Evolutionary conservation across 768 basidiomycete genomes (phyloP).

Genomic region (Trichaptum fuscoviolaceum): DNA sequence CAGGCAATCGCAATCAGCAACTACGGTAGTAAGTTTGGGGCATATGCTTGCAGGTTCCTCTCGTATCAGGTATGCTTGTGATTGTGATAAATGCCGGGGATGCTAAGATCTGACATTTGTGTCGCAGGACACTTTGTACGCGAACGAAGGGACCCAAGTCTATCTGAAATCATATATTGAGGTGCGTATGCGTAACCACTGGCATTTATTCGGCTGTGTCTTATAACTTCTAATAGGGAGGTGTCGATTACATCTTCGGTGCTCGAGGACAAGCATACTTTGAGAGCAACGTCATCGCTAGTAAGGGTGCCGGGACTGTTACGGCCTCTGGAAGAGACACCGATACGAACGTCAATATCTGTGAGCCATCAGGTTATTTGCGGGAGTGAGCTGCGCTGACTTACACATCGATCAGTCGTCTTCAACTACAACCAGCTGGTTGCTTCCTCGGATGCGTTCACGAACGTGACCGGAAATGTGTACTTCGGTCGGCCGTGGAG

Average conservation of each 20-base stretch:
- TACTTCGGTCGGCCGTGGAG: slow-evolving; percentile 25
- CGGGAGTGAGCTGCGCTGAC: background rate
- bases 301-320: slow-evolving; percentile 38
- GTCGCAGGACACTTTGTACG: slow-evolving; percentile 43
- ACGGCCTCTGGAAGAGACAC: slow-evolving; percentile 45
- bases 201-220: background rate
- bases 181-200: slow-evolving; percentile 21
- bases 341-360: slow-evolving; percentile 36
- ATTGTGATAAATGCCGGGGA: background rate
- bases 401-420: slow-evolving; percentile 27
- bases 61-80: slow-evolving; percentile 13
- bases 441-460: slow-evolving; percentile 33
- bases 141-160: slow-evolving; percentile 44
- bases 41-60: slow-evolving; percentile 15
- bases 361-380: slow-evolving; percentile 24
- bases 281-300: slow-evolving; percentile 43
- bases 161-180: slow-evolving; percentile 40
- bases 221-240: slow-evolving; percentile 28
- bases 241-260: slow-evolving; percentile 48
- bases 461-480: slow-evolving; percentile 24
- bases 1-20: slow-evolving; percentile 49
- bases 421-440: slow-evolving; percentile 41
- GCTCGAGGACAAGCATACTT: slow-evolving; percentile 37
- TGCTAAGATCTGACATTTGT: background rate
- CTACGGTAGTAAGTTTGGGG: slow-evolving; percentile 33